Percentiles rank a stretch among this genome's conserved stretches.
phyloP scores from a whole-genome alignment of 139 green algal species.

The Chlorella sp. region DNA sequence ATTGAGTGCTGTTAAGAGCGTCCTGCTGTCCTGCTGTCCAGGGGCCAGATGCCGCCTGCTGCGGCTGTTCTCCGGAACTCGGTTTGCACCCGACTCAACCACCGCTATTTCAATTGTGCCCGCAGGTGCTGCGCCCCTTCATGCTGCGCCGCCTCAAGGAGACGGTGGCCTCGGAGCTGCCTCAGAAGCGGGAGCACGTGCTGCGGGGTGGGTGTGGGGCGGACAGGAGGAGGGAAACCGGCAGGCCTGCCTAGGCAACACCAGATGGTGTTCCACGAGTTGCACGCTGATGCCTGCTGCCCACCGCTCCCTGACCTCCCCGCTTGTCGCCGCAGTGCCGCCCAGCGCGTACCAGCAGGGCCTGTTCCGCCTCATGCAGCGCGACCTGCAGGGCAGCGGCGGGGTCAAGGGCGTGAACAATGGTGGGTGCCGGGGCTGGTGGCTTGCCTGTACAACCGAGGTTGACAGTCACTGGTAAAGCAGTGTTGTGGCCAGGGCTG shows the following conservation, averaged over 20 bases:
- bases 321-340: not conserved
- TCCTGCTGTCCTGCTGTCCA: too few species aligned
- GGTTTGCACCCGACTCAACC: too few species aligned
- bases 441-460: too few species aligned
- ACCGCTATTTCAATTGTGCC: too few species aligned
- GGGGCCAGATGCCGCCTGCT: too few species aligned
- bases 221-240: too few species aligned
- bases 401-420: constrained; percentile 50
- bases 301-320: not conserved
- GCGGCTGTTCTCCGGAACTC: too few species aligned
- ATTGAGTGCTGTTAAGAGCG: too few species aligned
- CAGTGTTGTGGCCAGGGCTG: too few species aligned
- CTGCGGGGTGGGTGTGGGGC: not conserved
- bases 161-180: constrained; percentile 65
- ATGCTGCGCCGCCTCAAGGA: constrained; percentile 79
- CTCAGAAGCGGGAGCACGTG: constrained; percentile 53
- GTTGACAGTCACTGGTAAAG: too few species aligned
- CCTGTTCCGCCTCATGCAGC: constrained; percentile 27
- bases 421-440: not conserved
- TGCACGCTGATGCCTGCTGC: not conserved
- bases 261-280: too few species aligned
- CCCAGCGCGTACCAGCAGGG: constrained; percentile 34
- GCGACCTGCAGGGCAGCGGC: constrained; percentile 7
- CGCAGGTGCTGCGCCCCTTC: constrained; percentile 80
- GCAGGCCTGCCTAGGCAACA: too few species aligned